These are phyloP conservation scores for Acanthamoeba lenticulata DNA, from an alignment of 208 protist species.

Conservation along the genomic window DNA sequence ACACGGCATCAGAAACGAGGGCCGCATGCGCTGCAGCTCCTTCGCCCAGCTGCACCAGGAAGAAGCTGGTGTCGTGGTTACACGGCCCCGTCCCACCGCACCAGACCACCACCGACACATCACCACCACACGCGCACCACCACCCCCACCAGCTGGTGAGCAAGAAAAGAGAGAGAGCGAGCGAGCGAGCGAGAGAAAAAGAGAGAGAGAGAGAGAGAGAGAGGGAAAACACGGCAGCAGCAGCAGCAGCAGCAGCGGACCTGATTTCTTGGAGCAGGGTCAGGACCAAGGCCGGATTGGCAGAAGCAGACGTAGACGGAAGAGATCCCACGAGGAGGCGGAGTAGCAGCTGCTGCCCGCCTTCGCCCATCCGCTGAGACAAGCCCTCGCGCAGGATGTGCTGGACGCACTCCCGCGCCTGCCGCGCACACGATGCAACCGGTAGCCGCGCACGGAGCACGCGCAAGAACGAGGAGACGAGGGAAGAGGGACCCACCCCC, in stretches of 20 bases:
- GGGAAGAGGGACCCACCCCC: no score
- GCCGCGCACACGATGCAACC: no score
- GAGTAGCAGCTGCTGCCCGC: not conserved
- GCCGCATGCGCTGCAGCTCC: not conserved
- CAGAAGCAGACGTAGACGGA: not conserved
- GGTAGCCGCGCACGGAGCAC: no score
- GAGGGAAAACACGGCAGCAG: not conserved
- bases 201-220: no score
- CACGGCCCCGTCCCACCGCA: no score
- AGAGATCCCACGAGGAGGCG: not conserved
- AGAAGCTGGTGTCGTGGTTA: not conserved
- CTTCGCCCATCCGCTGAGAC: not conserved
- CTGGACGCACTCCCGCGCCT: not conserved
- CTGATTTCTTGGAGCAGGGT: not conserved
- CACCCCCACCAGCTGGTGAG: not conserved
- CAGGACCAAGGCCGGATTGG: not conserved
- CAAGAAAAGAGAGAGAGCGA: no score
- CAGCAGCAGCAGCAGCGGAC: not conserved
- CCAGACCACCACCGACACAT: no score
- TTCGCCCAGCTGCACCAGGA: not conserved
- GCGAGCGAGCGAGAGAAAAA: no score
- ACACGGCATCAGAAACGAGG: not conserved
- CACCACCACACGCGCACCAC: no score
- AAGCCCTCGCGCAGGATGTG: not conserved
- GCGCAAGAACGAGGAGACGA: no score